Base-by-base conservation (phyloP, 805 yeast genomes). In the Ogataea methylovora region DNA sequence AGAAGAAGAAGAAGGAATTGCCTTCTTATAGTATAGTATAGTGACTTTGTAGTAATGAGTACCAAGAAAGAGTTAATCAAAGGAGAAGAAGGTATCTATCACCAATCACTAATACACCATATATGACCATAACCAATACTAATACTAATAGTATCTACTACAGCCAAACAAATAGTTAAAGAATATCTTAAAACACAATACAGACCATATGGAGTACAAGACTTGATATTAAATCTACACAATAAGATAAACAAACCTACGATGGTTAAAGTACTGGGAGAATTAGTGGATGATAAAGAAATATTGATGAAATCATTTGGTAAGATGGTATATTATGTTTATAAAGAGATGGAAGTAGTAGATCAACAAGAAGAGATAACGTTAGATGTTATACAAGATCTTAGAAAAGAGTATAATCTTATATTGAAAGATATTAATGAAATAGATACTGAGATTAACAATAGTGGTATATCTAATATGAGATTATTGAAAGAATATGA, bases 171-270 rank as follows among this genome's bases (percentile, higher is more conserved):
- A 6, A 31, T 54, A 17, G 57, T 69, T 18, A 44, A 52, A 27
- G 43, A 54, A 4, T 72, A 72, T 36, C 42, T 72, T 33, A 56
- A 48, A 17, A 51, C 52, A 2, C 73, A 69, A 40, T 67, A 65
- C 40, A 52, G 72, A 16, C 77, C 78, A 2, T 71, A 65, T 43
- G 67, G 69, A 1, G 50, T 63, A 8, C 61, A 64, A 31, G 78
- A 72, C 45, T 56, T 72, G 8, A 45, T 65, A 3, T 58, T 60
- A 30, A 72, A 71, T 33, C 40, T 71, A 24, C 73, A 69, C 33
- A 66, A 61, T 25, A 54, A 52, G 25, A 38, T 67, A 1, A 41
- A 50, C 4, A 71, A 66, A 35, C 30, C 59, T 2, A 48, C 47
- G 6, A 59, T 63, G 29, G 25, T 48, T 0, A 61, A 56, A 37